Base-by-base conservation (phyloP, 2,329 filamentous ascomycete species). In the Ophiostoma quercus region DNA sequence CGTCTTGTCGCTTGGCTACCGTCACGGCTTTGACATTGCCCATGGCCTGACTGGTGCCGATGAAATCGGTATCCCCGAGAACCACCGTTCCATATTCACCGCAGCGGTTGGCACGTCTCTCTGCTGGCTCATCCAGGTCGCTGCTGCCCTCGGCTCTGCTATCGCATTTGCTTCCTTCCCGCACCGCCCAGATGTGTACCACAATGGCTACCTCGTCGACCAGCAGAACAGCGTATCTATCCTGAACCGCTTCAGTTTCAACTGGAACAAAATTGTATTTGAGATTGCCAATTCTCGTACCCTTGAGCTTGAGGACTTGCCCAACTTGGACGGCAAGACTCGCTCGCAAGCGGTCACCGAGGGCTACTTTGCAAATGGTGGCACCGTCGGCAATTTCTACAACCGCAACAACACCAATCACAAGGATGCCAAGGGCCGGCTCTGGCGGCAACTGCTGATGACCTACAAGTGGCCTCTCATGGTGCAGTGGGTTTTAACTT, bases 391-490 rank as follows among this genome's bases (percentile, higher is more conserved):
- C 47, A 66, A 41, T 22, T 66, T 66, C 39, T 66, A 66, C 65
- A 66, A 7, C 39, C 22, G 39, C 37, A 41, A 41, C 39, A 22
- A 29, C 22, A 11, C 65, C 22, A 41, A 9, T 37, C 65, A 41
- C 65, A 25, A 22, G 6, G 47, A 74, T 41, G n/a, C 71, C 62
- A 70, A 73, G 43, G 71, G 73, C 25, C 70, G 75, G 6, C 75
- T 79, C 19, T 79, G 77, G 78, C 75, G 75, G 72, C 76, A 76
- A 72, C 75, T 79, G n/a, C 68, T 79, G 67, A 74, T 72, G 65
- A 74, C 74, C 0, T 74, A 76, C 71, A 73, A 72, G 39, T 69
- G 71, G 60, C 73, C 78, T 47, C 71, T 79, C n/a, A 68, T 72
- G 2, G 68, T 75, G 67, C 78, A 79, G 67, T 79, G 78, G 78